phyloP scores from a whole-genome alignment of 2,329 filamentous ascomycete genomes.

The Ophiosphaerella narmari region DNA sequence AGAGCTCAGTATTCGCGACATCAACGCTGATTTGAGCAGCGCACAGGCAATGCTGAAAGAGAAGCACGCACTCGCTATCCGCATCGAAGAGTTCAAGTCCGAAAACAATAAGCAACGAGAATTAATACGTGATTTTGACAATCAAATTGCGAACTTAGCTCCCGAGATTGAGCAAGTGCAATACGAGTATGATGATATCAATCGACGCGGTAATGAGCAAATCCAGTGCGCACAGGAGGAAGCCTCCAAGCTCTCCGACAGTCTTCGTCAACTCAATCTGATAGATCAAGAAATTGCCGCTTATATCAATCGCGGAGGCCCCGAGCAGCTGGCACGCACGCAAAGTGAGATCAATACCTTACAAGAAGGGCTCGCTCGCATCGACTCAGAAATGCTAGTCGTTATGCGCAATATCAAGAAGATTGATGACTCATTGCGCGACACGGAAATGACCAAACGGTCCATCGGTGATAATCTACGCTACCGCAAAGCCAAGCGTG shows the following conservation, averaged over 20 bases:
- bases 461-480: conserved; percentile 88
- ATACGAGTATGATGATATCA: conserved; percentile 75
- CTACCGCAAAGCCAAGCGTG: conserved; percentile 75
- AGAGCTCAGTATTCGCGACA: conserved; percentile 77
- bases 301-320: conserved; percentile 78
- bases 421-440: conserved; percentile 75
- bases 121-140: conserved; percentile 70
- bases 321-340: conserved; percentile 70
- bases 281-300: conserved; percentile 77
- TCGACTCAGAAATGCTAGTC: conserved; percentile 70
- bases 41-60: conserved; percentile 78
- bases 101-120: conserved; percentile 72
- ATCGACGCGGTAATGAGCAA: conserved; percentile 70
- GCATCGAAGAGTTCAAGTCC: conserved; percentile 74
- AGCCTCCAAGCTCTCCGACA: conserved; percentile 72
- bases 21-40: conserved; percentile 72
- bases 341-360: conserved; percentile 70
- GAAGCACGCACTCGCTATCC: conserved; percentile 70
- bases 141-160: conserved; percentile 72
- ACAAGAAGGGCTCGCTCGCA: conserved; percentile 66
- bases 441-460: conserved; percentile 80
- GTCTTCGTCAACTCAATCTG: conserved; percentile 75
- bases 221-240: conserved; percentile 74
- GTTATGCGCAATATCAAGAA: conserved; percentile 75
- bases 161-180: conserved; percentile 78